Conservation (phyloP, 371 early-diverging fungal genomes). For the Fennellomyces sp. region DNA sequence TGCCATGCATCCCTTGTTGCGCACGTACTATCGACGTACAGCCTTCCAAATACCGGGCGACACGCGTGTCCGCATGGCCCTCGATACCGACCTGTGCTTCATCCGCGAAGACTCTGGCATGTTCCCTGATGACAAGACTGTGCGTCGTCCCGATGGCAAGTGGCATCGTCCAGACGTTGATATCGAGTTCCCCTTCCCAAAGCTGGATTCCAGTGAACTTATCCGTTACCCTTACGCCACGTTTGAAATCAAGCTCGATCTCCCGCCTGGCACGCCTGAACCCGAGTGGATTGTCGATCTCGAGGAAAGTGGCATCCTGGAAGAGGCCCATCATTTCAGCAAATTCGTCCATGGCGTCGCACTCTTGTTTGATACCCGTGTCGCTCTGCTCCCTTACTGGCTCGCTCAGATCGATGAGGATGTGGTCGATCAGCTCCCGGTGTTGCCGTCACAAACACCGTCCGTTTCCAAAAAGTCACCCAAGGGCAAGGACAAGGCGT, state of each 20-base stretch:
- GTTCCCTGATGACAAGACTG: slow-evolving; percentile 59
- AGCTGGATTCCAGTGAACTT: slow-evolving; percentile 78
- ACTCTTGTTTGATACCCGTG: slow-evolving; percentile 86
- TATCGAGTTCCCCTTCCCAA: slow-evolving; percentile 85
- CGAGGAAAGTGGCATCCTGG: slow-evolving; percentile 89
- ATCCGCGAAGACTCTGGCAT: slow-evolving; percentile 91
- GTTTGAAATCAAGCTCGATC: slow-evolving; percentile 98
- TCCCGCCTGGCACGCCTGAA: slow-evolving; percentile 83
- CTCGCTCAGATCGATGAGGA: slow-evolving; percentile 93
- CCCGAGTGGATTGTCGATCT: slow-evolving; percentile 97
- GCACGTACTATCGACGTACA: slow-evolving; percentile 98
- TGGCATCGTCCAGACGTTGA: slow-evolving; percentile 96
- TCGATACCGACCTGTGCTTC: slow-evolving; percentile 99
- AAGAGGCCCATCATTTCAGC: slow-evolving; percentile 97
- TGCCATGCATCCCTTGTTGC: slow-evolving; percentile 39
- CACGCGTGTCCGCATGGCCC: slow-evolving; percentile 94
- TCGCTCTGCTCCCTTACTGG: slow-evolving; percentile 98
- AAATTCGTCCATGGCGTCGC: slow-evolving; percentile 99
- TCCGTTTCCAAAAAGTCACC: slow-evolving; percentile 1
- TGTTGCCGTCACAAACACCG: slow-evolving; percentile 6
- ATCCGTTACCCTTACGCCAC: slow-evolving; percentile 97
- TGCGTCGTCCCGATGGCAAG: slow-evolving; percentile 69
- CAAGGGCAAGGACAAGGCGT: slow-evolving; percentile 80
- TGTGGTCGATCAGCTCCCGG: slow-evolving; percentile 37
- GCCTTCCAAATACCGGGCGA: slow-evolving; percentile 99